Percentiles rank a stretch among this genome's conserved stretches.
Evolutionary conservation across 1,284 basidiomycete species (phyloP).

Genomic region (Boletus semigastroideus): DNA sequence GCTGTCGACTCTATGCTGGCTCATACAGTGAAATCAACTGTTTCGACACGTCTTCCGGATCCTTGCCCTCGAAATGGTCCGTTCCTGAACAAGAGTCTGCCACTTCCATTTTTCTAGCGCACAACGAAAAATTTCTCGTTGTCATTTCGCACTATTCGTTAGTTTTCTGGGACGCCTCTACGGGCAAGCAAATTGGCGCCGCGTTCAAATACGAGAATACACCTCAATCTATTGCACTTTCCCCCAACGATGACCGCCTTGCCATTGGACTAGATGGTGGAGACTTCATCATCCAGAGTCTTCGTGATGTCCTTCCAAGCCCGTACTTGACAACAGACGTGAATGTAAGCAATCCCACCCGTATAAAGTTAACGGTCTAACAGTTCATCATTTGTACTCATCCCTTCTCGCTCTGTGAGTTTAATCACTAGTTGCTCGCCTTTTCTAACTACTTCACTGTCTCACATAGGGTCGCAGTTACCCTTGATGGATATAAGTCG

Average conservation of each 20-base stretch:
- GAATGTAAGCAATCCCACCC: neutral
- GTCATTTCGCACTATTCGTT: neutral
- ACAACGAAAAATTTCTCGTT: neutral
- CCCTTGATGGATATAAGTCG: neutral
- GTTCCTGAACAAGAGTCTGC: neutral
- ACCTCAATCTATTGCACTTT: neutral
- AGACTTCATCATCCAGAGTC: neutral
- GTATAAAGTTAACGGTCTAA: too few species aligned
- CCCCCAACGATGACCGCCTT: neutral
- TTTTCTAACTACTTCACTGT: neutral
- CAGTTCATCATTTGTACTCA: too few species aligned
- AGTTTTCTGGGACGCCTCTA: constrained; percentile 11
- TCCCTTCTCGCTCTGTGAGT: too few species aligned
- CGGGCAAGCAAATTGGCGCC: neutral
- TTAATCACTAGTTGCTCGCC: too few species aligned
- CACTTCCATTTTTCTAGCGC: too few species aligned
- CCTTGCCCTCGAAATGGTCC: neutral
- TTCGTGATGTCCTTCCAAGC: neutral
- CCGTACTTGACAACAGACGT: neutral
- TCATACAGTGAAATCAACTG: neutral
- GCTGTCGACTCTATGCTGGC: neutral
- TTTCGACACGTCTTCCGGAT: constrained; percentile 2
- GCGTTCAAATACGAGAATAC: neutral
- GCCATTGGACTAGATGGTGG: neutral
- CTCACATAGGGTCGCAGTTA: neutral